Conservation (phyloP, 2,329 filamentous ascomycete genomes). For the Chaetomium sp. region DNA sequence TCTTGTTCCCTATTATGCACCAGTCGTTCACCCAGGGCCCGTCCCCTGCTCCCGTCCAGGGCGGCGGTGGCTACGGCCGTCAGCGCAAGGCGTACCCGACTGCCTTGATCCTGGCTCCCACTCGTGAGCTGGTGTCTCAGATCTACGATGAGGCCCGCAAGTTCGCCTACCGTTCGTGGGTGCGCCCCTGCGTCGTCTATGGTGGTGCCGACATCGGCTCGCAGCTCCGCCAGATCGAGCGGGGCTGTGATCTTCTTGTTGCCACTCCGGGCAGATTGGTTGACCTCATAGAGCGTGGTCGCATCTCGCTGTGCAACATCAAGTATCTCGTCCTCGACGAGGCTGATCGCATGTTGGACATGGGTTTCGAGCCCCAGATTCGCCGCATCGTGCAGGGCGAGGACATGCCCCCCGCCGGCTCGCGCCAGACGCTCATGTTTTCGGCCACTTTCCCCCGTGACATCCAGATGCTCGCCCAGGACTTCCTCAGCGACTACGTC, state of each 20-base stretch:
- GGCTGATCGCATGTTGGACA: conserved; percentile 99
- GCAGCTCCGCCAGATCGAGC: conserved; percentile 97
- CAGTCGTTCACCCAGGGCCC: conserved; percentile 91
- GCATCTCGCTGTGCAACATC: conserved; percentile 96
- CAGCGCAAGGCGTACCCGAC: conserved; percentile 98
- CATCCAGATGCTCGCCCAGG: conserved; percentile 97
- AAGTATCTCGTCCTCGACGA: conserved; percentile 98
- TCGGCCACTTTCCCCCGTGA: conserved; percentile 98
- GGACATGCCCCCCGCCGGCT: conserved; percentile 82
- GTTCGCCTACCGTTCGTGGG: conserved; percentile 98
- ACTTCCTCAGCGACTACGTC: conserved; percentile 98
- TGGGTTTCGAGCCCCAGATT: conserved; percentile 99
- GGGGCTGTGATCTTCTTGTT: conserved; percentile 90
- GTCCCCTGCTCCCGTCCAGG: conserved; percentile 58
- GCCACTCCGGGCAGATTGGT: conserved; percentile 96
- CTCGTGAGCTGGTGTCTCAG: conserved; percentile 96
- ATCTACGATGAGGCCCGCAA: conserved; percentile 98
- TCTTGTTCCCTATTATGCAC: conserved; percentile 98
- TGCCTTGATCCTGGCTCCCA: conserved; percentile 89
- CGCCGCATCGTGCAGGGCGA: conserved; percentile 96
- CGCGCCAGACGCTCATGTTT: conserved; percentile 98
- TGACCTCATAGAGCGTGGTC: conserved; percentile 95
- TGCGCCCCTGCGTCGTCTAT: conserved; percentile 96
- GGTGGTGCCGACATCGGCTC: conserved; percentile 98
- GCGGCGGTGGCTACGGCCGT: conserved; percentile 64